Conservation (phyloP, 352 stramenopile species). For the Pythium brachiatum region DNA sequence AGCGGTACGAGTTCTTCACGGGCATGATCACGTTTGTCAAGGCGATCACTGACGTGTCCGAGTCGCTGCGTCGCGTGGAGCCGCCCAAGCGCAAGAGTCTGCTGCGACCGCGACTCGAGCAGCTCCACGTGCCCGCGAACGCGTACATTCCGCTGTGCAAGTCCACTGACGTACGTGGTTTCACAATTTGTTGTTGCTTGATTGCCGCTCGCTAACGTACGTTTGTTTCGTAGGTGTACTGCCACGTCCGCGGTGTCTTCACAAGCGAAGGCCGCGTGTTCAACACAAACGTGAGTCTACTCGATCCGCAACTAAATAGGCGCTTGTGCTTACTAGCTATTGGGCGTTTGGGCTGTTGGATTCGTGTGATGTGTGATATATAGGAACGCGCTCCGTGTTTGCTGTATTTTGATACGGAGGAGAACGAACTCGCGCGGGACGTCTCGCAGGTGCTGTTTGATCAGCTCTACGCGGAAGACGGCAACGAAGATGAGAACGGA, state of each 20-base stretch:
- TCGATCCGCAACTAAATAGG: too few species aligned
- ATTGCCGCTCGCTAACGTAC: not conserved
- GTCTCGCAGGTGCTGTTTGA: constrained; percentile 68
- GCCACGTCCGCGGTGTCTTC: constrained; percentile 56
- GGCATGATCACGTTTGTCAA: constrained; percentile 83
- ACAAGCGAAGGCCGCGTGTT: constrained; percentile 71
- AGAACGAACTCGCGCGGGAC: constrained; percentile 40
- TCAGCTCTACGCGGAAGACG: constrained; percentile 51
- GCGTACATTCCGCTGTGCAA: constrained; percentile 84
- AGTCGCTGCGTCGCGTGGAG: constrained; percentile 65
- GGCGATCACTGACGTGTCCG: constrained; percentile 75
- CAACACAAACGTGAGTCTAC: constrained; percentile 43
- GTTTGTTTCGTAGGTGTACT: constrained; percentile 42
- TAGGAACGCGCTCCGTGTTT: constrained; percentile 79
- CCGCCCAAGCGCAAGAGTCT: constrained; percentile 60
- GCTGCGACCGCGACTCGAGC: constrained; percentile 43
- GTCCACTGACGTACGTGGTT: constrained; percentile 58
- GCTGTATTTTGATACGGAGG: constrained; percentile 67
- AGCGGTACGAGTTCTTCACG: constrained; percentile 78
- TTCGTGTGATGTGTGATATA: too few species aligned
- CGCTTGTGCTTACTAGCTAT: too few species aligned
- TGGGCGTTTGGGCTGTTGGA: too few species aligned
- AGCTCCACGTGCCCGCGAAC: constrained; percentile 47
- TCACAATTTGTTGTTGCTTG: not conserved
- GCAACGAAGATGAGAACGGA: not conserved